Conservation (phyloP, 805 yeast species). For the Candida michaelii region DNA sequence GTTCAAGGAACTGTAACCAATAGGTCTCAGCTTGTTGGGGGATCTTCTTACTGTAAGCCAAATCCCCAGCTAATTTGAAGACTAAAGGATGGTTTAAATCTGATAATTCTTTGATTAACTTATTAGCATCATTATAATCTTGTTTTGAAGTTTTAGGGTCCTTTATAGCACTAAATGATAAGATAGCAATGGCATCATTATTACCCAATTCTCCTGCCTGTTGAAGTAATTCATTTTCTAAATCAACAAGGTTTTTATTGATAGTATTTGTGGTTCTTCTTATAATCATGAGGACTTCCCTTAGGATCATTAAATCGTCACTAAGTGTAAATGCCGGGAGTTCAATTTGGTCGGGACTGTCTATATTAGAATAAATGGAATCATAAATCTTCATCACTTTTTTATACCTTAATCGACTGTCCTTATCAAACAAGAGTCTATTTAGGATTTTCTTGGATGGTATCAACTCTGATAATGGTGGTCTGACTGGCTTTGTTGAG, state of each 20-base stretch:
- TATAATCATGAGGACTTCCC: conserved; percentile 61
- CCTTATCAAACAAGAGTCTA: conserved; percentile 63
- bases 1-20: conserved; percentile 56
- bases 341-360: conserved; percentile 32
- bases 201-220: conserved; percentile 82
- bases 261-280: conserved; percentile 60
- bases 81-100: conserved; percentile 69
- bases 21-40: conserved; percentile 56
- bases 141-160: conserved; percentile 33
- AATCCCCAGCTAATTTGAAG: conserved; percentile 76
- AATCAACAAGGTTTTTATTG: conserved; percentile 52
- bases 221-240: conserved; percentile 77
- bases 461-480: conserved; percentile 27
- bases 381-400: conserved; percentile 56
- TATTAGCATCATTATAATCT: conserved; percentile 63
- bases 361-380: conserved; percentile 49
- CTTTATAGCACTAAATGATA: conserved; percentile 64
- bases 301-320: conserved; percentile 65
- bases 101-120: conserved; percentile 56
- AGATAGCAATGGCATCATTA: conserved; percentile 72
- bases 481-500: conserved; percentile 5
- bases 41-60: conserved; percentile 53
- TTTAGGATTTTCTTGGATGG: conserved; percentile 62
- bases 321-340: conserved; percentile 52
- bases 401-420: conserved; percentile 53